These are phyloP conservation scores for Leptosphaerulina australis DNA, from an alignment of 2,329 filamentous ascomycete species.

Conservation along the genomic window DNA sequence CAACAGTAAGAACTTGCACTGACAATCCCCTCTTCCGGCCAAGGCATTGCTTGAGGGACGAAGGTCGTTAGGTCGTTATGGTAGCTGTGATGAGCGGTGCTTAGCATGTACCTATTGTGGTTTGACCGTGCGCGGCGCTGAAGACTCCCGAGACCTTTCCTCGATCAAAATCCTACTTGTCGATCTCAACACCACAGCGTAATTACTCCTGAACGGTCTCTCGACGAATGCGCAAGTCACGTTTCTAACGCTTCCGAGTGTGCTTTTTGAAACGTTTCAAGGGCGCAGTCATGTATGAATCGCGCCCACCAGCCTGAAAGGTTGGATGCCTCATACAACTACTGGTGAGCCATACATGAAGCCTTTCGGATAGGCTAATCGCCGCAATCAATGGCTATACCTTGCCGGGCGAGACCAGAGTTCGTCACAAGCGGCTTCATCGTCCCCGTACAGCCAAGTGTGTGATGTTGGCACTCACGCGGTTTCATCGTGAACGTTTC, in stretches of 20 bases:
- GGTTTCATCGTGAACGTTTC: slow-evolving; percentile 44
- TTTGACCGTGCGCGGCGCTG: slow-evolving; percentile 26
- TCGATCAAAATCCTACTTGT: background rate
- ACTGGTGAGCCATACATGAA: slow-evolving; percentile 29
- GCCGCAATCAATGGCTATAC: slow-evolving; percentile 41
- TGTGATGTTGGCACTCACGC: slow-evolving; percentile 38
- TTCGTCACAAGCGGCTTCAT: slow-evolving; percentile 34
- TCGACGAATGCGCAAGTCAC: background rate
- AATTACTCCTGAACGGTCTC: background rate
- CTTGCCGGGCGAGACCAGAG: slow-evolving; percentile 22
- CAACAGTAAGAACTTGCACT: slow-evolving; percentile 26
- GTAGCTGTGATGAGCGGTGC: slow-evolving; percentile 27
- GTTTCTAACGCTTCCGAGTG: slow-evolving; percentile 3
- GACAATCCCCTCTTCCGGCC: slow-evolving; percentile 25
- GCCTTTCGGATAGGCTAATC: slow-evolving; percentile 33
- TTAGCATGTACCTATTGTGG: slow-evolving; percentile 31
- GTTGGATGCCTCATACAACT: slow-evolving; percentile 26
- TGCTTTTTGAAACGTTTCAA: slow-evolving; percentile 27
- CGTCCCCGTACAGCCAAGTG: slow-evolving; percentile 37
- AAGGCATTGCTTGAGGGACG: slow-evolving; percentile 29
- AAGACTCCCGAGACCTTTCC: too few species aligned
- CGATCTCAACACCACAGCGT: background rate
- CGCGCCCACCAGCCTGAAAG: slow-evolving; percentile 22
- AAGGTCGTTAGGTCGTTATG: slow-evolving; percentile 29
- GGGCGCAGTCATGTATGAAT: slow-evolving; percentile 18